These are phyloP conservation scores for Lophiotrema nucula DNA, from an alignment of 495 filamentous ascomycete genomes.

Conservation along the genomic window DNA sequence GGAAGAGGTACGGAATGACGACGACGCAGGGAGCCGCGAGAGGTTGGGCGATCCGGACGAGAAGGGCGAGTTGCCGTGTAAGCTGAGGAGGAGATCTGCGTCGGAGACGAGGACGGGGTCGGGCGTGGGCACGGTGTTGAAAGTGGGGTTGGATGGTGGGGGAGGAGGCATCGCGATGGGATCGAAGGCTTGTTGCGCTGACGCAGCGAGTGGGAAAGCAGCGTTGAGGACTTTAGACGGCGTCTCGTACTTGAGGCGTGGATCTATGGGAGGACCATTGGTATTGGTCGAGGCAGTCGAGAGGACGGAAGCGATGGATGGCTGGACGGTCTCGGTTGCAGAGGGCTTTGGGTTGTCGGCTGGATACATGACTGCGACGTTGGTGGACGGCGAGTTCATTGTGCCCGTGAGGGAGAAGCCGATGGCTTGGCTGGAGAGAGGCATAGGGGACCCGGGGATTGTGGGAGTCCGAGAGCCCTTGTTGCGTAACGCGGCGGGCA, in stretches of 20 bases:
- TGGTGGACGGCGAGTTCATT: conserved; percentile 77
- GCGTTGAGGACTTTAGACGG: too few relatives aligned
- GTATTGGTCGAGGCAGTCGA: background rate
- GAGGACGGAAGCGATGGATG: conserved; percentile 24
- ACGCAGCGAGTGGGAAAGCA: conserved; percentile 2
- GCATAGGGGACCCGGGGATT: conserved; percentile 44
- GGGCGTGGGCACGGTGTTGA: conserved; percentile 17
- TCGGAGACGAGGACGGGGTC: conserved; percentile 33
- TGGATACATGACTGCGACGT: conserved; percentile 71
- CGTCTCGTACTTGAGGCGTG: conserved; percentile 19
- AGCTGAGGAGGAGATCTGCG: conserved; percentile 36
- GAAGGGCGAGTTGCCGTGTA: conserved; percentile 36
- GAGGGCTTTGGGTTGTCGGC: conserved; percentile 34
- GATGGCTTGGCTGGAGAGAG: conserved; percentile 61
- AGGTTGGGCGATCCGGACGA: conserved; percentile 9
- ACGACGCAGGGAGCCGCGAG: conserved; percentile 1
- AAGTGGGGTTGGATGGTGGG: background rate
- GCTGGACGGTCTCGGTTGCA: background rate
- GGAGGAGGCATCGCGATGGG: conserved; percentile 27
- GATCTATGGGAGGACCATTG: background rate
- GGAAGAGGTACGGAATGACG: background rate
- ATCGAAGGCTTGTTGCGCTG: conserved; percentile 10
- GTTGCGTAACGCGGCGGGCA: conserved; percentile 25
- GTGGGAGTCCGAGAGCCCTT: conserved; percentile 25
- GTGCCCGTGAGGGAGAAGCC: conserved; percentile 79